Evolutionary conservation across 768 basidiomycete genomes (phyloP).

Genomic region (Multifurca ochricompacta): DNA sequence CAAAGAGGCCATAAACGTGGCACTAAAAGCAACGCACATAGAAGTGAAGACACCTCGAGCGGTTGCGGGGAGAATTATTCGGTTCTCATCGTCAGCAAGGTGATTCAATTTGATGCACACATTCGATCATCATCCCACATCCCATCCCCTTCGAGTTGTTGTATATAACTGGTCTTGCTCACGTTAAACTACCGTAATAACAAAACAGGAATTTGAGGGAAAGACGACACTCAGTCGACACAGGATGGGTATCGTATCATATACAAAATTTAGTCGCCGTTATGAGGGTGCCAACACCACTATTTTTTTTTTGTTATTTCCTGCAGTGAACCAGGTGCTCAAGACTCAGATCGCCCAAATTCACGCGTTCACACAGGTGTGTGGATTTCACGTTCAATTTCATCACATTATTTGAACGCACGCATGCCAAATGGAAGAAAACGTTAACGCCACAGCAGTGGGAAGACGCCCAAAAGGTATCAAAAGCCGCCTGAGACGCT

Average conservation of each 20-base stretch:
- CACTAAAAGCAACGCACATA: constrained; percentile 56
- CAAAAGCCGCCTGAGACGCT: neutral
- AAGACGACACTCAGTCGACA: constrained; percentile 76
- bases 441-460: constrained; percentile 66
- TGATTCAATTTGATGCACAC: no score
- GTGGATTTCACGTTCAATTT: constrained; percentile 9
- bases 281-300: no score
- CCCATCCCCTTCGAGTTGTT: no score
- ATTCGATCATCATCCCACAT: no score
- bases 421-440: constrained; percentile 49
- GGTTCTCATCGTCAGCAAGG: constrained; percentile 70
- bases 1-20: constrained; percentile 54
- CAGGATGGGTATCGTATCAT: constrained; percentile 43
- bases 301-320: neutral
- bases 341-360: constrained; percentile 70
- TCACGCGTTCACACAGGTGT: constrained; percentile 86
- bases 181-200: no score
- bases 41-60: constrained; percentile 72
- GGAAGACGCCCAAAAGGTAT: constrained; percentile 36
- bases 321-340: constrained; percentile 67
- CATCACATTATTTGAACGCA: neutral
- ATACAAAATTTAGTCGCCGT: no score
- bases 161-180: no score
- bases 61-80: constrained; percentile 78
- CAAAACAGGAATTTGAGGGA: constrained; percentile 73